Evolutionary conservation across 164 flowering plant species (phyloP), one percentile per base, ranked within the genome.

Genomic region (Chimonanthus salicifolius): DNA sequence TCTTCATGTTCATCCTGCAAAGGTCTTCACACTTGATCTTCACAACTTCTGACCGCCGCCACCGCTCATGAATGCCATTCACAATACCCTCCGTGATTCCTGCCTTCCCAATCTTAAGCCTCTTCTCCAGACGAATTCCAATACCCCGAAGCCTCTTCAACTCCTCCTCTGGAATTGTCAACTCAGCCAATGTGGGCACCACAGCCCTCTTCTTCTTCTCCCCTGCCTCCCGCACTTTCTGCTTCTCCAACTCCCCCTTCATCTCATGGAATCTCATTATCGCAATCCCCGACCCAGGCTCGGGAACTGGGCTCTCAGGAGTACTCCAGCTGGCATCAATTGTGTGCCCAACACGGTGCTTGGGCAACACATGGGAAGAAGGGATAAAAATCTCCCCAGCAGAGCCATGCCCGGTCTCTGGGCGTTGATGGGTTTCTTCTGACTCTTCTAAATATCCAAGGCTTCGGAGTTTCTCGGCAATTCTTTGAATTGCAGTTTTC

Each of bases 21-120:
- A 93, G 67, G 83, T 96, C 99, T 83, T 96, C 97, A 51, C 90
- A 90, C 47, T 69, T 81, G 58, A 96, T 86, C 87, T 85, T 94
- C 64, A 96, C 98, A 11, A 96, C 81, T 78, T 96, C 99, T 10
- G 79, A 43, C 67, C 80, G 67, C 80, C 95, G 84, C 99, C 99
- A 96, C 77, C 95, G 76, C 81, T 96, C 98, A 74, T 93, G 98
- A 78, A 96, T 92, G 73, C 97, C 94, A 81, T 92, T 94, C 78
- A 96, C 93, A 76, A 96, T 85, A 72, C 98, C 97, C 73, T 96
- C 98, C 2, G 98, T 96, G 16, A 96, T 82, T 69, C 99, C 99
- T 3, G 97, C 93, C 71, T 90, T 92, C 58, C 98, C 97, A 10
- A 96, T 78, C 82, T 88, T 94, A 81, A 96, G 64, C 84, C 83